Percentiles rank a stretch among this genome's conserved stretches.
phyloP scores from a whole-genome alignment of 2,329 filamentous ascomycete species.

The Stagonosporopsis rhizophila region DNA sequence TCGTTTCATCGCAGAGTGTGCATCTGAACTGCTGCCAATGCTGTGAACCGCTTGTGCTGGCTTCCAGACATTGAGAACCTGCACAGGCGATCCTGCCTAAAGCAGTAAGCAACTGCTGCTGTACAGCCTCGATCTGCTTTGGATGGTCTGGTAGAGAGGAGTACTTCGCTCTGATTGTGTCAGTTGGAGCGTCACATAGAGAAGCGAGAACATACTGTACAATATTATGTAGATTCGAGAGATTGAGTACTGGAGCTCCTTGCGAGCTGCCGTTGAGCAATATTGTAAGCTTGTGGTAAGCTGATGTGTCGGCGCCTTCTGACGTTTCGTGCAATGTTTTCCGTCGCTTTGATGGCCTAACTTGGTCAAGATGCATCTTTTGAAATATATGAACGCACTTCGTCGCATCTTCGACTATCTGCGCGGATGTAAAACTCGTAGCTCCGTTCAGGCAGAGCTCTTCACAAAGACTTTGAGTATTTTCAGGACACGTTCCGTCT shows the following conservation, averaged over 20 bases:
- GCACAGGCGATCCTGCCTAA: slow-evolving; percentile 45
- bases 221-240: slow-evolving; percentile 35
- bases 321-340: slow-evolving; percentile 28
- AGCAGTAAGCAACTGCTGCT: slow-evolving; percentile 36
- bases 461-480: slow-evolving; percentile 31
- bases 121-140: slow-evolving; percentile 26
- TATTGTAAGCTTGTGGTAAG: slow-evolving; percentile 32
- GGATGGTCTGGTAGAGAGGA: slow-evolving; percentile 23
- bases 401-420: slow-evolving; percentile 30
- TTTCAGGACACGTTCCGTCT: slow-evolving; percentile 34
- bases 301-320: slow-evolving; percentile 18
- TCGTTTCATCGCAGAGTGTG: slow-evolving; percentile 33
- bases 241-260: slow-evolving; percentile 28
- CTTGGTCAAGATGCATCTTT: slow-evolving; percentile 18
- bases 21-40: slow-evolving; percentile 30
- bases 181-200: slow-evolving; percentile 1
- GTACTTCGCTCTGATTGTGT: slow-evolving; percentile 35
- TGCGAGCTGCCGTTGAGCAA: slow-evolving; percentile 34
- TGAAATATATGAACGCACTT: slow-evolving; percentile 10
- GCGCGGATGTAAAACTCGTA: slow-evolving; percentile 30
- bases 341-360: slow-evolving; percentile 41
- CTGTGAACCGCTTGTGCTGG: background rate
- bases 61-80: slow-evolving; percentile 34
- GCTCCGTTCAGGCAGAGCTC: slow-evolving; percentile 30
- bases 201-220: slow-evolving; percentile 31